Evolutionary conservation across 352 stramenopile genomes (phyloP).

Genomic region (Phytophthora pseudosyringae): DNA sequence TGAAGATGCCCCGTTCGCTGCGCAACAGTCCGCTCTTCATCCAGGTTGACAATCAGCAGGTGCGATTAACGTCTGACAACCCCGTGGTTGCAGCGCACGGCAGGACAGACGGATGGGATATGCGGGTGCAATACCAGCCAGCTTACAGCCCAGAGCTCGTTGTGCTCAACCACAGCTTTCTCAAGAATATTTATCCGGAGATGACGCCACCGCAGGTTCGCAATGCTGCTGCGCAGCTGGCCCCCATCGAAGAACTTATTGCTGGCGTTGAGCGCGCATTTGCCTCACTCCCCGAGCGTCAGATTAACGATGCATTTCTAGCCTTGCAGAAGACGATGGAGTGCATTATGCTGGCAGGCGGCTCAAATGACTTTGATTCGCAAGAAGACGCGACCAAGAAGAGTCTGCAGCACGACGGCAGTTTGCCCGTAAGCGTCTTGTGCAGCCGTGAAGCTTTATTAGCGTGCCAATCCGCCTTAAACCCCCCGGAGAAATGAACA

Average conservation of each 20-base stretch:
- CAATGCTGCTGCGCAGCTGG: conserved; percentile 3
- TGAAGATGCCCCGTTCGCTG: conserved; percentile 38
- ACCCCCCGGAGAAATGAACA: conserved; percentile 9
- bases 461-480: conserved; percentile 32
- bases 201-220: conserved; percentile 15
- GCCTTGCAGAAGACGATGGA: conserved; percentile 52
- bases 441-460: conserved; percentile 38
- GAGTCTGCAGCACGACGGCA: conserved; percentile 43
- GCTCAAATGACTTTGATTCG: conserved; percentile 44
- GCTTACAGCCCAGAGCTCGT: conserved; percentile 48
- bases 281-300: conserved; percentile 23
- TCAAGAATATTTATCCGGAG: conserved; percentile 38
- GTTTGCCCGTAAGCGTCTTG: conserved; percentile 44
- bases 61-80: conserved; percentile 43
- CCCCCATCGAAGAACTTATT: conserved; percentile 34
- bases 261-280: conserved; percentile 35
- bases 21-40: conserved; percentile 33
- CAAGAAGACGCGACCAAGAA: conserved; percentile 36
- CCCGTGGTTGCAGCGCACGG: conserved; percentile 38
- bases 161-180: conserved; percentile 40
- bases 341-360: conserved; percentile 39
- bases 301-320: conserved; percentile 37
- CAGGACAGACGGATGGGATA: conserved; percentile 39
- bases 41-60: conserved; percentile 48
- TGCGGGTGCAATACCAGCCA: conserved; percentile 50